These are phyloP conservation scores for Oxyria digyna DNA, from an alignment of 148 eudicot species.

Conservation along the genomic window DNA sequence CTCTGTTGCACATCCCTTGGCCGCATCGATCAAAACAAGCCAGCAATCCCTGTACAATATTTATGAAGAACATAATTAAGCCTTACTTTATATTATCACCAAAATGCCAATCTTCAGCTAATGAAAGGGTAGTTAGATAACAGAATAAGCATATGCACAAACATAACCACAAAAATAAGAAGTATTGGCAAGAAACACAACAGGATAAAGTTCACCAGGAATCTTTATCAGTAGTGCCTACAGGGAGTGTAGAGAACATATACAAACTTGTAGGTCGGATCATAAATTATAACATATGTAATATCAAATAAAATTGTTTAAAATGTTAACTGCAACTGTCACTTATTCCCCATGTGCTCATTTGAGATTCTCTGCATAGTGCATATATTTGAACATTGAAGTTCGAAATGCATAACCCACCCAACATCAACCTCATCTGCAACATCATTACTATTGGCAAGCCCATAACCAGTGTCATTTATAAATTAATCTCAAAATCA, in stretches of 20 bases:
- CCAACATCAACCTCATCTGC: too few species aligned
- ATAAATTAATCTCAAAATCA: too few species aligned
- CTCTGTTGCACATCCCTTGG: slow-evolving; percentile 86
- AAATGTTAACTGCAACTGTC: not conserved
- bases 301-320: not conserved
- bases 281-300: not conserved
- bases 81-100: not conserved
- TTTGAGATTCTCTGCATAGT: not conserved
- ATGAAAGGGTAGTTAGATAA: not conserved
- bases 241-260: not conserved
- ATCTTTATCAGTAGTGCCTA: not conserved
- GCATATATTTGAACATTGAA: not conserved
- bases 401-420: too few species aligned
- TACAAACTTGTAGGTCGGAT: not conserved
- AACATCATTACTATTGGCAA: too few species aligned
- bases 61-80: not conserved
- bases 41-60: slow-evolving; percentile 43
- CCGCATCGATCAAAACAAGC: slow-evolving; percentile 96
- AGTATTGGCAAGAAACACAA: not conserved
- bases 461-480: too few species aligned
- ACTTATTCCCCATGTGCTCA: not conserved
- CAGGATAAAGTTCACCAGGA: not conserved
- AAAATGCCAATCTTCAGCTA: not conserved
- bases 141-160: not conserved
- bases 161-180: not conserved